These are phyloP conservation scores for Gastrodia elata DNA, from an alignment of 106 monocot species.

Conservation along the genomic window DNA sequence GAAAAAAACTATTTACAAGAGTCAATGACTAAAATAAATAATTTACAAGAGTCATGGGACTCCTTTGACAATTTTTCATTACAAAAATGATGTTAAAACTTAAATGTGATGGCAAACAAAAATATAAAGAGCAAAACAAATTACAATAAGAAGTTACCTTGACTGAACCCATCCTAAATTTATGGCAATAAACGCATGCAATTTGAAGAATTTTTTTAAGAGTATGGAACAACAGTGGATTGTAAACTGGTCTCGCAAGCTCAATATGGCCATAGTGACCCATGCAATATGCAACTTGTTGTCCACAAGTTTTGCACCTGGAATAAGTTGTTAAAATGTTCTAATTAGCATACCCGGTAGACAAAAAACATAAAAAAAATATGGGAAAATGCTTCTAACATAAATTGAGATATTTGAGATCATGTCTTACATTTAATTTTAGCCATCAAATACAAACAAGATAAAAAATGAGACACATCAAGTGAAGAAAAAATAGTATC, in stretches of 20 bases:
- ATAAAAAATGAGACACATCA: too few relatives aligned
- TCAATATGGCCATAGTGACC: conserved; percentile 97
- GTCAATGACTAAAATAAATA: too few relatives aligned
- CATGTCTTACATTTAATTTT: too few relatives aligned
- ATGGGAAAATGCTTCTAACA: neutral
- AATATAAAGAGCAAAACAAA: neutral
- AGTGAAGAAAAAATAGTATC: too few relatives aligned
- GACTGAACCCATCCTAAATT: conserved; percentile 34
- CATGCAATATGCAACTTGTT: conserved; percentile 45
- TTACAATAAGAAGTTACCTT: conserved; percentile 30
- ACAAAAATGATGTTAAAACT: neutral
- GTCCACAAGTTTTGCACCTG: conserved; percentile 86
- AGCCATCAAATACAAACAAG: too few relatives aligned
- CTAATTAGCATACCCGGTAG: conserved; percentile 5
- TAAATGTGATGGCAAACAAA: neutral
- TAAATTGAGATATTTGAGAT: too few relatives aligned
- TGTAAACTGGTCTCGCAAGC: conserved; percentile 52
- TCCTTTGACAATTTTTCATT: too few relatives aligned
- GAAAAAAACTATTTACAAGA: too few relatives aligned
- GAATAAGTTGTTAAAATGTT: conserved; percentile 8
- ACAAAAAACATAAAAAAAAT: neutral
- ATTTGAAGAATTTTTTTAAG: conserved; percentile 58
- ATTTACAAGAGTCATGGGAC: too few relatives aligned
- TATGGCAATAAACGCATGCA: conserved; percentile 69
- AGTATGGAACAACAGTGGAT: conserved; percentile 63